A percentile compares a stretch with the other conserved stretches of the same genome.
Evolutionary conservation across 2,329 filamentous ascomycete species (phyloP).

Genomic region (Periconia macrospinosa): DNA sequence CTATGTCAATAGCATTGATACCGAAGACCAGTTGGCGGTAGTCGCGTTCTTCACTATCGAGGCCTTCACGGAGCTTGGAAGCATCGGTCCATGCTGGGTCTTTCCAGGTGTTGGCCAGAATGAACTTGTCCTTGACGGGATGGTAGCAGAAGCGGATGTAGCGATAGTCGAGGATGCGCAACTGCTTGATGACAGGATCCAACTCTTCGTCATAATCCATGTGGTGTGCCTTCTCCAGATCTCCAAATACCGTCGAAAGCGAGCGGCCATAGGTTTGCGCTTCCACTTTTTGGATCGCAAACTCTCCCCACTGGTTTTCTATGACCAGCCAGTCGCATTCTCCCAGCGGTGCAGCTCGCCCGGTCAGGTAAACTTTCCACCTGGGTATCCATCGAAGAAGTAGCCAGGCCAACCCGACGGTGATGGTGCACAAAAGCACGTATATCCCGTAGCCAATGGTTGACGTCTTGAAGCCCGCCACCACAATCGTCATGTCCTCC

Average conservation of each 20-base stretch:
- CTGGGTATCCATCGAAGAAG: conserved; percentile 86
- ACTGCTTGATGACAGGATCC: conserved; percentile 73
- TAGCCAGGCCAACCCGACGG: conserved; percentile 78
- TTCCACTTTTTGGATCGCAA: conserved; percentile 72
- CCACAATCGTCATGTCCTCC: conserved; percentile 90
- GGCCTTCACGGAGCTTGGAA: conserved; percentile 71
- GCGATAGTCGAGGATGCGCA: conserved; percentile 85
- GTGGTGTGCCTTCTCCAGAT: conserved; percentile 64
- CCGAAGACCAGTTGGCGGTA: conserved; percentile 86
- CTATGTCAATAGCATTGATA: conserved; percentile 86
- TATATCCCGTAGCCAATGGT: conserved; percentile 70
- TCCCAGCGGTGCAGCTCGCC: conserved; percentile 67
- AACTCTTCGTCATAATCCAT: conserved; percentile 71
- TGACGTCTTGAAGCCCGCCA: conserved; percentile 88
- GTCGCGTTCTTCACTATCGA: conserved; percentile 87
- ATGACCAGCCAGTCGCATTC: conserved; percentile 90
- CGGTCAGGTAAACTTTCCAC: conserved; percentile 79
- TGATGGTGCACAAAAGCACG: conserved; percentile 68
- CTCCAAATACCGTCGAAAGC: conserved; percentile 71
- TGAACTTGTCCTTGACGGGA: conserved; percentile 83
- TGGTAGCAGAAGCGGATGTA: conserved; percentile 95
- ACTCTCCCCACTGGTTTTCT: conserved; percentile 97
- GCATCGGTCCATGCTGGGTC: conserved; percentile 86
- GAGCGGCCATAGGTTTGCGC: conserved; percentile 61
- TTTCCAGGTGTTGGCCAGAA: conserved; percentile 88